Base-by-base conservation (phyloP, 225 moss, liverwort and hornwort genomes). In the Marchantia paleacea region DNA sequence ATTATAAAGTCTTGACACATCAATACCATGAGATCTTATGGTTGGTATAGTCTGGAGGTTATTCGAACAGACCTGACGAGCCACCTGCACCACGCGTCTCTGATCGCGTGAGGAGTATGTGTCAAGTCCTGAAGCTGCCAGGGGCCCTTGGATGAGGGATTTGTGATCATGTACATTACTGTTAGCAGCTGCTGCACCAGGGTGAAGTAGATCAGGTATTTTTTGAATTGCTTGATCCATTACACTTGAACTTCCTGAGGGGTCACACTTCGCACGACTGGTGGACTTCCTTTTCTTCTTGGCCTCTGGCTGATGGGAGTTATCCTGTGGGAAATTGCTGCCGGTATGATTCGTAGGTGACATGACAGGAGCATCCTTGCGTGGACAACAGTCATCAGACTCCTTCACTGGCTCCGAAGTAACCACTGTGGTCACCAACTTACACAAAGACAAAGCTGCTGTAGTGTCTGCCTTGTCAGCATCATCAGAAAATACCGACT, bases 11-110 rank as follows among this genome's bases (percentile, higher is more conserved):
- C 55, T 48, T 2, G 12, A 12, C 28, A 20, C 57, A 57, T 12
- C 19, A 19, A 1, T 57, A 57, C 14, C 70, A 24, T 7, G 55
- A 10, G 22, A 5, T 52, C 15, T 52, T 6, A 7, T 60, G 25
- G 74, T 18, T 20, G 48, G 24, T 51, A 4, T 50, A 52, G 39
- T 30, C 28, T 47, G 25, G 14, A 19, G 12, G 30, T 8, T 9
- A 13, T 12, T 69, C 9, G 7, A 22, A 15, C 75, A 84, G 54
- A 96, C 94, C 94, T 96, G 96, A 39, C 94, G 90, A 85, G 96
- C 96, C 82, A 92, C 96, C 85, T 92, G 90, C 90, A 92, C 92
- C 49, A 94, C 85, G 26, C 96, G 88, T 87, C 93, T 89, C 84
- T 88, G 92, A 25, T 97, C 96, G 39, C 93, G 93, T 63, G 92